Evolutionary conservation across 2,329 filamentous ascomycete species (phyloP).

Genomic region (Periconia digitata): DNA sequence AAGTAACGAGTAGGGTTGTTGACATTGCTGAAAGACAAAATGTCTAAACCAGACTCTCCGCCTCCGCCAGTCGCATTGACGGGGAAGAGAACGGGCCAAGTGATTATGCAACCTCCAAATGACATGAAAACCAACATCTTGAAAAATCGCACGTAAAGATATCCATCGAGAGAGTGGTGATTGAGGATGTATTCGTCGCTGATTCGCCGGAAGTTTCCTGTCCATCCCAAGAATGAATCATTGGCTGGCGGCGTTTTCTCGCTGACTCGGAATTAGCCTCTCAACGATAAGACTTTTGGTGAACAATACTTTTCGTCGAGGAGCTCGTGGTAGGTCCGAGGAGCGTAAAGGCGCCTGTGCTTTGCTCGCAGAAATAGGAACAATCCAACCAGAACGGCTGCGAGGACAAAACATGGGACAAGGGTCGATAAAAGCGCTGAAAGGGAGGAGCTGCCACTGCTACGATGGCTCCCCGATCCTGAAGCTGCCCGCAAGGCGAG

Average conservation of each 20-base stretch:
- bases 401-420: slow-evolving; percentile 31
- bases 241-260: slow-evolving; percentile 50
- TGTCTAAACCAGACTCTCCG: slow-evolving; percentile 40
- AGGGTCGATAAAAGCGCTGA: slow-evolving; percentile 41
- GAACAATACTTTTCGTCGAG: slow-evolving; percentile 46
- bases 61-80: slow-evolving; percentile 47
- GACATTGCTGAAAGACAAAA: slow-evolving; percentile 44
- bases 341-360: slow-evolving; percentile 49
- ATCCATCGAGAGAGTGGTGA: slow-evolving; percentile 53
- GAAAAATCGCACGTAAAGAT: slow-evolving; percentile 51
- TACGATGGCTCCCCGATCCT: too few relatives aligned
- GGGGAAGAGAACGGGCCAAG: slow-evolving; percentile 51
- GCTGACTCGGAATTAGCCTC: too few relatives aligned
- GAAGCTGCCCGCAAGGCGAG: slow-evolving; percentile 27
- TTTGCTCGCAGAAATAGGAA: slow-evolving; percentile 48
- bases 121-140: slow-evolving; percentile 47
- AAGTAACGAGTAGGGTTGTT: slow-evolving; percentile 43
- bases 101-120: slow-evolving; percentile 46
- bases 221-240: slow-evolving; percentile 55
- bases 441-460: too few relatives aligned
- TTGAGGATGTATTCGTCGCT: slow-evolving; percentile 50
- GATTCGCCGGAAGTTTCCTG: slow-evolving; percentile 48
- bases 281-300: too few relatives aligned
- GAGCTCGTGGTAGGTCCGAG: slow-evolving; percentile 50
- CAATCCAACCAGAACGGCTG: slow-evolving; percentile 29